Evolutionary conservation across 495 filamentous ascomycete species (phyloP), one percentile per base, ranked within the genome.

Genomic region (Penicillium roqueforti): DNA sequence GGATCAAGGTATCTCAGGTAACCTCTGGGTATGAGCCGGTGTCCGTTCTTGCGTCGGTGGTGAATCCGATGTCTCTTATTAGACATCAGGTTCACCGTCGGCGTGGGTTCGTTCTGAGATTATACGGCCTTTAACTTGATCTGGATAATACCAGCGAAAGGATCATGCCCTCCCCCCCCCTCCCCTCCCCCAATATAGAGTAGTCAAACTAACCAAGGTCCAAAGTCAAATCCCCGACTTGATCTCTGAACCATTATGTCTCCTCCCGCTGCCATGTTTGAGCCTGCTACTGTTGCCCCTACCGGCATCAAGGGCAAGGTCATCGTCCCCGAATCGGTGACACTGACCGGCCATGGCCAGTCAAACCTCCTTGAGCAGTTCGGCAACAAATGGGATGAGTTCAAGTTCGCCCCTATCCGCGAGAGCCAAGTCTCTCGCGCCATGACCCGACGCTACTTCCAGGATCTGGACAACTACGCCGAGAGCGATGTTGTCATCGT

Each of bases 81-180:
- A 31, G 23, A 38, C 14, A 50, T 38, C 11, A 37, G 28, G 13
- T 31, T 20, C 37, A 53, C 48, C 55, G 59, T 56, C 50, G 65
- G 44, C 51, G 56, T 69, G 74, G 71, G 69, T 75, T 81, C 76
- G 79, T 80, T 83, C 89, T 93, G 90, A 95, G 87, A 95, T 86
- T 81, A 93, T 86, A 95, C 90, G 89, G 90, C 85, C 75, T 50
- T 76, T 69, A 92, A 95, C 89, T 92, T 93, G 89, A 95, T 92
- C 89, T 89, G 88, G 89, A 90, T 91, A 95, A 93, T 92, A 87
- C 89, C 88, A 90, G 90, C 90, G 89, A 88, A 91, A 93, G 88
- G 87, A 92, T 89, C 88, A 91, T 91, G 87, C 87, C 82, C 77
- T 75, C 77, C 53, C 54, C 60, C 61, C 57, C 51, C 42, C n/a